Conservation (phyloP, 2,329 filamentous ascomycete genomes). For the Lasiodiplodia theobromae region DNA sequence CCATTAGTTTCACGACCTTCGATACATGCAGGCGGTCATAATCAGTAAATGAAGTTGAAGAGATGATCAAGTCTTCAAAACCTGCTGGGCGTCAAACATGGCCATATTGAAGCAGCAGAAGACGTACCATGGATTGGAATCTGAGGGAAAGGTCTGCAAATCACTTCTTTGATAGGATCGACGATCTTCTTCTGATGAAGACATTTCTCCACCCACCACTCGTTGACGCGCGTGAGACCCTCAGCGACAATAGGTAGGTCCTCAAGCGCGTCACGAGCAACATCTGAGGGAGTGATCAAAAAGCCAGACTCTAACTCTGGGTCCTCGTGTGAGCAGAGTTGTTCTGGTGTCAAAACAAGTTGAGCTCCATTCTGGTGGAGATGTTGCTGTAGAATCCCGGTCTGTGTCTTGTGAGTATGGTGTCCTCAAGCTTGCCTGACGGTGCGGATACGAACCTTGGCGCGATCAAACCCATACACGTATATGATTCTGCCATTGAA, state of each 20-base stretch:
- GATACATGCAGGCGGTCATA: slow-evolving; percentile 87
- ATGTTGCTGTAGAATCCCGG: slow-evolving; percentile 43
- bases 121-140: slow-evolving; percentile 19
- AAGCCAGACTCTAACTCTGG: slow-evolving; percentile 44
- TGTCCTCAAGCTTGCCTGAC: too few species aligned
- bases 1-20: slow-evolving; percentile 76
- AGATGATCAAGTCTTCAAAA: slow-evolving; percentile 75
- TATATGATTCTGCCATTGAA: slow-evolving; percentile 53
- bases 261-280: slow-evolving; percentile 44
- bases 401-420: slow-evolving; percentile 34
- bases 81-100: slow-evolving; percentile 45
- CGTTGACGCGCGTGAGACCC: slow-evolving; percentile 66
- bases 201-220: slow-evolving; percentile 93
- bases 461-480: slow-evolving; percentile 52
- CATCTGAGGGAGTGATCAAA: slow-evolving; percentile 56
- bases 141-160: slow-evolving; percentile 73
- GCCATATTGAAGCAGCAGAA: slow-evolving; percentile 33
- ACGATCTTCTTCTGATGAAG: slow-evolving; percentile 77
- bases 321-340: slow-evolving; percentile 33
- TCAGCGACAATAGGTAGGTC: slow-evolving; percentile 46
- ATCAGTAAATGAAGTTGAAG: slow-evolving; percentile 81
- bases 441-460: slow-evolving; percentile 44
- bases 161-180: slow-evolving; percentile 71
- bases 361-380: slow-evolving; percentile 45
- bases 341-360: slow-evolving; percentile 38